phyloP scores from a whole-genome alignment of 495 filamentous ascomycete species.

The Lindgomyces ingoldianus region DNA sequence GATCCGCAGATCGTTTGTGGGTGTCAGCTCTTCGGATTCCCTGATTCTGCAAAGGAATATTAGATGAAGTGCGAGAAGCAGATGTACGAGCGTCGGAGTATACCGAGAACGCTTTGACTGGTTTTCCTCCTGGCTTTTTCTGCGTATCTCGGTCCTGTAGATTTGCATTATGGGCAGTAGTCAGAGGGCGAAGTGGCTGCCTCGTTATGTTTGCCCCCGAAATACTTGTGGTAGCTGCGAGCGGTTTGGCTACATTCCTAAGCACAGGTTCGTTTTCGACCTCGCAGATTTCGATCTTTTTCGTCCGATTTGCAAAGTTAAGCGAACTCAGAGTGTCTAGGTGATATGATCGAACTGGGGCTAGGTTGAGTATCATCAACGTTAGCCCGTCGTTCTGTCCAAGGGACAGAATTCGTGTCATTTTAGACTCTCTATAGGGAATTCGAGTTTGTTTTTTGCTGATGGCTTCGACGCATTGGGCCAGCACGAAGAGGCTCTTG shows the following conservation, averaged over 20 bases:
- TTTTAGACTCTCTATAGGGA: constrained; percentile 93
- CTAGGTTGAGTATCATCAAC: constrained; percentile 94
- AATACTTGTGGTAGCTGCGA: constrained; percentile 51
- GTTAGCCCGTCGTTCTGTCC: constrained; percentile 96
- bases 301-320: constrained; percentile 92
- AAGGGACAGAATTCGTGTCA: constrained; percentile 90
- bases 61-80: constrained; percentile 41
- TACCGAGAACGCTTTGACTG: constrained; percentile 77
- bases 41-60: constrained; percentile 44
- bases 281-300: constrained; percentile 93
- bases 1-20: constrained; percentile 30
- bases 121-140: constrained; percentile 65
- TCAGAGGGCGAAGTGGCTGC: constrained; percentile 75
- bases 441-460: constrained; percentile 75
- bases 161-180: constrained; percentile 60
- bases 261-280: constrained; percentile 90
- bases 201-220: constrained; percentile 55
- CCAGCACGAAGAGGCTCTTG: constrained; percentile 92
- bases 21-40: constrained; percentile 45
- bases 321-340: constrained; percentile 90
- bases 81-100: constrained; percentile 69
- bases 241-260: constrained; percentile 56
- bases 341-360: constrained; percentile 82
- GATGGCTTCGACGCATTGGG: constrained; percentile 96
- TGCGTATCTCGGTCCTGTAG: constrained; percentile 54